Percentiles rank a stretch among this genome's conserved stretches.
Evolutionary conservation across 495 filamentous ascomycete genomes (phyloP).

Genomic region (Penicillium argentinense): DNA sequence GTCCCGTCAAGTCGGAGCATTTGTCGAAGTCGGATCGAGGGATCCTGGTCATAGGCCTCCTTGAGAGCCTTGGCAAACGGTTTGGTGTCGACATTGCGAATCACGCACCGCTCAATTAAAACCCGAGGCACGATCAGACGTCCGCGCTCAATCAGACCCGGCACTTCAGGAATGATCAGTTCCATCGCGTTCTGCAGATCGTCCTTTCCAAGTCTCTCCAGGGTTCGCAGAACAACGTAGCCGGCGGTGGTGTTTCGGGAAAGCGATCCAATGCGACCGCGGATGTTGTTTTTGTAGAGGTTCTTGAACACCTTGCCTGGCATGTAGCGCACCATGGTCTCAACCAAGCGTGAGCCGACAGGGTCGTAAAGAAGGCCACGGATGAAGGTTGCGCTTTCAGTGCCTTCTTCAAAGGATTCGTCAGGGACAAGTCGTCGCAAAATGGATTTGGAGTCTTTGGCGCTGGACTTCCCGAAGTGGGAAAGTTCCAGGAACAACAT

Average conservation of each 20-base stretch:
- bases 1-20: constrained; percentile 53
- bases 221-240: constrained; percentile 75
- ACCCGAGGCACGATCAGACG: constrained; percentile 75
- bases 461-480: constrained; percentile 62
- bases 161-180: constrained; percentile 66
- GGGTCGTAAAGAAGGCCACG: constrained; percentile 84
- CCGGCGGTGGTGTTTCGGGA: constrained; percentile 85
- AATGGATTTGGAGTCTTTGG: constrained; percentile 59
- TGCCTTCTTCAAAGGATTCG: constrained; percentile 57
- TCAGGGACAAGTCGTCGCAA: constrained; percentile 64
- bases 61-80: constrained; percentile 61
- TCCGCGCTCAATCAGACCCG: constrained; percentile 66
- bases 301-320: constrained; percentile 88
- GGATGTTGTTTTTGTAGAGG: constrained; percentile 72
- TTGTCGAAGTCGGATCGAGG: constrained; percentile 52
- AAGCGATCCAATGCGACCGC: constrained; percentile 69
- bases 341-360: constrained; percentile 84
- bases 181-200: constrained; percentile 70
- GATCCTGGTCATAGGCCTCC: constrained; percentile 55
- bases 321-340: constrained; percentile 74
- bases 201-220: constrained; percentile 81
- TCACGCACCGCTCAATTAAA: constrained; percentile 77
- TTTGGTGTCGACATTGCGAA: constrained; percentile 61
- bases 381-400: constrained; percentile 67
- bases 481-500: constrained; percentile 80